Evolutionary conservation across 2,329 filamentous ascomycete species (phyloP).

Genomic region (Exophiala lecanii-corni): DNA sequence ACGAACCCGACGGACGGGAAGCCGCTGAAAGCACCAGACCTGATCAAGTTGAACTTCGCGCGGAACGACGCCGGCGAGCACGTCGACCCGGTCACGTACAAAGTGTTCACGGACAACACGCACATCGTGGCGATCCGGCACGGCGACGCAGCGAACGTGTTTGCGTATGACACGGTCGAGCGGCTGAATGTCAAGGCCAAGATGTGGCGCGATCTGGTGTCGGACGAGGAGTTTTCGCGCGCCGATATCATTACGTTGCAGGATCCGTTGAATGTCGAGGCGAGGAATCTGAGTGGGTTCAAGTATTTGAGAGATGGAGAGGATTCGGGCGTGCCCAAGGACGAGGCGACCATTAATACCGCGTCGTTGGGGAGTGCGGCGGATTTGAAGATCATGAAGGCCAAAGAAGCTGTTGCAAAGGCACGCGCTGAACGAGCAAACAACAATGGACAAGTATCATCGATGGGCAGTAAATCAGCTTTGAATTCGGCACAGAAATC

Average conservation of each 20-base stretch:
- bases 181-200: slow-evolving; percentile 94
- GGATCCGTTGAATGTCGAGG: slow-evolving; percentile 84
- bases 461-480: too few species aligned
- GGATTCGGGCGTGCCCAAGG: slow-evolving; percentile 58
- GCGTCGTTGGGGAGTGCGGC: slow-evolving; percentile 70
- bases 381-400: slow-evolving; percentile 70
- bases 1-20: slow-evolving; percentile 87
- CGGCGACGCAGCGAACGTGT: slow-evolving; percentile 84
- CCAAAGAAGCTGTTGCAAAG: slow-evolving; percentile 89
- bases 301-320: slow-evolving; percentile 82
- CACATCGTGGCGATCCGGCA: slow-evolving; percentile 85
- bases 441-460: too few species aligned
- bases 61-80: slow-evolving; percentile 89
- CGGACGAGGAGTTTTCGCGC: slow-evolving; percentile 78
- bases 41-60: slow-evolving; percentile 86
- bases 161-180: slow-evolving; percentile 92
- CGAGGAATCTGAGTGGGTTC: slow-evolving; percentile 79
- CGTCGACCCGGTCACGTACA: slow-evolving; percentile 94
- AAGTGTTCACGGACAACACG: slow-evolving; percentile 96
- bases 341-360: slow-evolving; percentile 74
- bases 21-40: slow-evolving; percentile 71
- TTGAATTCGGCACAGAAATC: slow-evolving; percentile 6
- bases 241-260: slow-evolving; percentile 95
- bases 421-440: slow-evolving; percentile 67
- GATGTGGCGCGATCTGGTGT: slow-evolving; percentile 87